phyloP scores from a whole-genome alignment of 345 rosid species.

The Citrus australasica region DNA sequence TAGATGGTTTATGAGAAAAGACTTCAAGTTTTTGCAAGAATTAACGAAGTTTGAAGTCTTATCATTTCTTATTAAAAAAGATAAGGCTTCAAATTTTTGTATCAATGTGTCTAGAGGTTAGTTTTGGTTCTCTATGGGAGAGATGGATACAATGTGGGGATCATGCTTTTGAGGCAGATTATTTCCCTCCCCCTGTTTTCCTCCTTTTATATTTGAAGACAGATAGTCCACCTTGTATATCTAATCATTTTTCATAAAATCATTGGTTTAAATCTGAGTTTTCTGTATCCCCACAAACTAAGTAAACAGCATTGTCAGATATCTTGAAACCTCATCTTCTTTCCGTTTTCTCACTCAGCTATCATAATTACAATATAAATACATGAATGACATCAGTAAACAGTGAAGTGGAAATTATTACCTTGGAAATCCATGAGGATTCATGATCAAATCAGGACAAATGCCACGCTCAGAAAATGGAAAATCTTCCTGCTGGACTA shows the following conservation, averaged over 20 bases:
- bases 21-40: background rate
- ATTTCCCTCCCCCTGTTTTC: background rate
- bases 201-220: background rate
- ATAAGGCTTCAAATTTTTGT: background rate
- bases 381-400: background rate
- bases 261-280: background rate
- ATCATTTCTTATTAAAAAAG: too few relatives aligned
- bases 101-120: background rate
- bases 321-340: background rate
- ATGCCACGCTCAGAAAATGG: constrained; percentile 97
- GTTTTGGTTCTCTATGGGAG: background rate
- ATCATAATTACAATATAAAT: background rate
- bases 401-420: constrained; percentile 14
- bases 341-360: background rate
- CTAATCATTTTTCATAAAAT: background rate
- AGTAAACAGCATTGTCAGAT: background rate
- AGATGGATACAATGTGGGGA: background rate
- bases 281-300: background rate
- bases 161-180: background rate
- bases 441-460: constrained; percentile 96
- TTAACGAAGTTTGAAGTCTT: too few relatives aligned
- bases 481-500: constrained; percentile 91
- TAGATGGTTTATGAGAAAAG: background rate
- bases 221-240: background rate
- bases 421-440: constrained; percentile 99